phyloP scores from a whole-genome alignment of 164 flowering plant species.

The Brasenia schreberi region DNA sequence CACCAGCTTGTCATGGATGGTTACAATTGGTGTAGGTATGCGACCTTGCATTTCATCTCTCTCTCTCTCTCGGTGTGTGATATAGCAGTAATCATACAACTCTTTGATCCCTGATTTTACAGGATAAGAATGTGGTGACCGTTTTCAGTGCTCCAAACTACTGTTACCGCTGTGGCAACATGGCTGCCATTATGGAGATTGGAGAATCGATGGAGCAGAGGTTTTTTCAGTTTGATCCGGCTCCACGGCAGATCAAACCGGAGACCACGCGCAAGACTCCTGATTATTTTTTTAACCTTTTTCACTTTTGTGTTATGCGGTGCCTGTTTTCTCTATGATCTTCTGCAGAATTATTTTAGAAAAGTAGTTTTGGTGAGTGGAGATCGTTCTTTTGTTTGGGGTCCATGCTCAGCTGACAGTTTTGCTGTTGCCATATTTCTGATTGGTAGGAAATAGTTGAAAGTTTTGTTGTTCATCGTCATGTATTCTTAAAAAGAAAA shows the following conservation, averaged over 20 bases:
- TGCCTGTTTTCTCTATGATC: conserved; percentile 4
- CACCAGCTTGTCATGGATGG: conserved; percentile 61
- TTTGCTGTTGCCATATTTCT: neutral
- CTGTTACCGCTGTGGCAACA: conserved; percentile 42
- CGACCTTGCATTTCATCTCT: neutral
- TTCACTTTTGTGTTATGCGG: conserved; percentile 2
- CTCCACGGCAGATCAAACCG: conserved; percentile 35
- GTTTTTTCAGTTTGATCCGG: conserved; percentile 39
- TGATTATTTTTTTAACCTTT: conserved; percentile 28
- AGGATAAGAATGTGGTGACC: conserved; percentile 40
- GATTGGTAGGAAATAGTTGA: conserved; percentile 4
- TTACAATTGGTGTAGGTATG: conserved; percentile 38
- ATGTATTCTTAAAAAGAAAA: conserved; percentile 10
- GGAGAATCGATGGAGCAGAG: conserved; percentile 39
- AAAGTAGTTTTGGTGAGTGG: conserved; percentile 13
- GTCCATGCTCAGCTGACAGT: conserved; percentile 7
- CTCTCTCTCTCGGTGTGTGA: neutral
- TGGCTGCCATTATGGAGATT: conserved; percentile 43
- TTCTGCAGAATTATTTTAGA: conserved; percentile 20
- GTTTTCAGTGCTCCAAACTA: conserved; percentile 41
- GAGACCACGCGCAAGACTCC: conserved; percentile 41
- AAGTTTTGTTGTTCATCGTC: conserved; percentile 6
- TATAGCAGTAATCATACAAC: neutral
- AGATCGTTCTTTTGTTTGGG: conserved; percentile 18
- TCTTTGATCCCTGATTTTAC: conserved; percentile 2